phyloP scores from a whole-genome alignment of 2,329 filamentous ascomycete species.

The Microthyrium microscopicum region DNA sequence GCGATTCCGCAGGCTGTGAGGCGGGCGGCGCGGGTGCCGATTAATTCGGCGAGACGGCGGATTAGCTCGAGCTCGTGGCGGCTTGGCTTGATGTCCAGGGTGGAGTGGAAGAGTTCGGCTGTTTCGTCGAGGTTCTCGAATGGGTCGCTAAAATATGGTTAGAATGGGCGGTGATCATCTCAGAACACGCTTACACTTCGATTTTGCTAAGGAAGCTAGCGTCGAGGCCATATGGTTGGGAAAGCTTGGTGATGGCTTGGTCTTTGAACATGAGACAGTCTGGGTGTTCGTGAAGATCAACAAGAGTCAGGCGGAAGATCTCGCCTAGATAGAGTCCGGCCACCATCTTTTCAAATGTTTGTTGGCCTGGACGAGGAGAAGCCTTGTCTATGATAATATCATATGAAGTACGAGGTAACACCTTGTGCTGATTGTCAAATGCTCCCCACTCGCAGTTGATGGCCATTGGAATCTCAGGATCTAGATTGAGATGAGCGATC shows the following conservation, averaged over 20 bases:
- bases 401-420: constrained; percentile 75
- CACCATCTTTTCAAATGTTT: constrained; percentile 97
- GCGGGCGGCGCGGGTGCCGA: constrained; percentile 84
- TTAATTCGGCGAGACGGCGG: constrained; percentile 78
- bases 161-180: not conserved
- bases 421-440: constrained; percentile 85
- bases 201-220: constrained; percentile 85
- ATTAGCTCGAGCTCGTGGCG: constrained; percentile 75
- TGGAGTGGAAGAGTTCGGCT: constrained; percentile 60
- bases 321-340: constrained; percentile 88
- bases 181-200: constrained; percentile 41
- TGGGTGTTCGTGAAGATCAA: constrained; percentile 59
- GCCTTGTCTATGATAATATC: constrained; percentile 79
- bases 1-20: constrained; percentile 89
- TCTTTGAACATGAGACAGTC: constrained; percentile 57
- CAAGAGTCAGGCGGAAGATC: constrained; percentile 74
- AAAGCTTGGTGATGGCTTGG: constrained; percentile 65
- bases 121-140: constrained; percentile 93
- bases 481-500: constrained; percentile 78
- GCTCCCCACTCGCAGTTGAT: constrained; percentile 99
- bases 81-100: constrained; percentile 54
- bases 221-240: constrained; percentile 79
- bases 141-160: constrained; percentile 47
- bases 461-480: constrained; percentile 69
- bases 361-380: constrained; percentile 82